These are phyloP conservation scores for Cytospora leucostoma DNA, from an alignment of 2,329 filamentous ascomycete genomes.

Conservation along the genomic window DNA sequence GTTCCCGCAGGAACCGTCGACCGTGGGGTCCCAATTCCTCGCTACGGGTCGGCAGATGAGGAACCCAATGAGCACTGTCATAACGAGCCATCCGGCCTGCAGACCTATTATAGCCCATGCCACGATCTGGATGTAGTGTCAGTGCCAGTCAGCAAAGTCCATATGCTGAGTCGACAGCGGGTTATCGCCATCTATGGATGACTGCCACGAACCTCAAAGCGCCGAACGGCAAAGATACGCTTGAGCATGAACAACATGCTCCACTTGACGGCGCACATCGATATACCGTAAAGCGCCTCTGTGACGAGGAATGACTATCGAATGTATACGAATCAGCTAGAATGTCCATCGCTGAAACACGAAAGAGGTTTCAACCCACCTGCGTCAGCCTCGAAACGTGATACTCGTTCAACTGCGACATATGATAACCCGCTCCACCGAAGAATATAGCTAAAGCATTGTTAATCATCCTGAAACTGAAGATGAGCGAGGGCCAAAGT, in stretches of 20 bases:
- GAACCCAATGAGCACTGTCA: constrained; percentile 28
- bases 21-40: constrained; percentile 32
- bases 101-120: constrained; percentile 20
- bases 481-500: background rate
- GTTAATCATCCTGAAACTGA: background rate
- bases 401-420: constrained; percentile 11
- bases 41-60: constrained; percentile 34
- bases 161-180: no score
- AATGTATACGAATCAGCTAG: background rate
- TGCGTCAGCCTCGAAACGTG: constrained; percentile 22
- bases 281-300: constrained; percentile 16
- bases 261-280: constrained; percentile 24
- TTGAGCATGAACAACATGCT: constrained; percentile 25
- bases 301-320: constrained; percentile 20
- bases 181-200: background rate
- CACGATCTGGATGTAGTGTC: background rate
- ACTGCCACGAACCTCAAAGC: constrained; percentile 14
- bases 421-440: constrained; percentile 20
- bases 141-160: background rate
- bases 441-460: background rate
- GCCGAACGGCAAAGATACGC: constrained; percentile 21
- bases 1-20: constrained; percentile 40
- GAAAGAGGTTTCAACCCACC: background rate
- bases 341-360: background rate
- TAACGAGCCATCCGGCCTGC: constrained; percentile 22